Percentiles rank a stretch among this genome's conserved stretches.
Conservation (phyloP, 495 filamentous ascomycete genomes). For the Aspergillus campestris region DNA sequence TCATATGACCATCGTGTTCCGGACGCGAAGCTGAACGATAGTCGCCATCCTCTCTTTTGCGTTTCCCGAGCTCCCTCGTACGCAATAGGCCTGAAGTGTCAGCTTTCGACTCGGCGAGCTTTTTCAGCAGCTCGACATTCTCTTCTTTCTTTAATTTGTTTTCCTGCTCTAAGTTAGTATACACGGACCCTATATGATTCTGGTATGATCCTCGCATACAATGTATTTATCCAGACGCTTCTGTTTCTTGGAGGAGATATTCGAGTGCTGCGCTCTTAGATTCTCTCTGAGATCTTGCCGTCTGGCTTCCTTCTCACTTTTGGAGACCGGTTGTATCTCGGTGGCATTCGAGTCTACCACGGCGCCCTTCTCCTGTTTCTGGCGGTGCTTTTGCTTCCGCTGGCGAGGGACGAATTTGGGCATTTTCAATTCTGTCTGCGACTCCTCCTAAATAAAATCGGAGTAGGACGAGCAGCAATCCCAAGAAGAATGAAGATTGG, state of each 20-base stretch:
- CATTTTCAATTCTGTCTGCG: constrained; percentile 36
- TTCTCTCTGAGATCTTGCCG: constrained; percentile 62
- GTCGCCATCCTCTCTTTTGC: constrained; percentile 23
- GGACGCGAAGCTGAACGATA: neutral
- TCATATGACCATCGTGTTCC: constrained; percentile 5
- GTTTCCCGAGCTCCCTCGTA: constrained; percentile 62
- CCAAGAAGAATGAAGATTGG: neutral
- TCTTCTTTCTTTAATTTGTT: constrained; percentile 93
- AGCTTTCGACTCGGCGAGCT: constrained; percentile 65
- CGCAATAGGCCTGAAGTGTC: constrained; percentile 76
- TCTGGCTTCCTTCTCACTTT: constrained; percentile 59
- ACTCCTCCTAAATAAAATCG: constrained; percentile 6
- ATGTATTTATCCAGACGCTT: constrained; percentile 97
- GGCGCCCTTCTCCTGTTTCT: constrained; percentile 27
- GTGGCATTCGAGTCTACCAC: constrained; percentile 58
- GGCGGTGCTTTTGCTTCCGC: constrained; percentile 60
- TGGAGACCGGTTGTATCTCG: constrained; percentile 59
- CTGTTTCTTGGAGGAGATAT: constrained; percentile 82
- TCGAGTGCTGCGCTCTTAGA: constrained; percentile 48
- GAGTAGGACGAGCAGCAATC: neutral
- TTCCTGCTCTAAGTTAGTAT: constrained; percentile 46
- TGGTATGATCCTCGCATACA: constrained; percentile 29
- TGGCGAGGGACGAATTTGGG: constrained; percentile 69
- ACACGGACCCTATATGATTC: neutral
- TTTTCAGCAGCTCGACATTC: constrained; percentile 73